Base-by-base conservation (phyloP, 2,329 filamentous ascomycete genomes). In the Pseudocercospora ulei region DNA sequence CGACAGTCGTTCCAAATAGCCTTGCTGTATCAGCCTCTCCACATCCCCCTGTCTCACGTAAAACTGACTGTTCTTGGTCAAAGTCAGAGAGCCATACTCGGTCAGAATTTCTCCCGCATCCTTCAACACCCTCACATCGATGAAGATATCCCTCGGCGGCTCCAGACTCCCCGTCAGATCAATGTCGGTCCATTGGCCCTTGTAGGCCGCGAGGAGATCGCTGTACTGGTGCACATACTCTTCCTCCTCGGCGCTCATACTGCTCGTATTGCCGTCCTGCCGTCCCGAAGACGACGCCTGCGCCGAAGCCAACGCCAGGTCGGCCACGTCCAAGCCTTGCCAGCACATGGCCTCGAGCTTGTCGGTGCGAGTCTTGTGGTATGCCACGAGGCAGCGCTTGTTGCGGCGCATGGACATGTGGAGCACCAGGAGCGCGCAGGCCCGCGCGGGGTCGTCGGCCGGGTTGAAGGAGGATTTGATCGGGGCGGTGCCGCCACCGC, bases 101-200 rank as follows among this genome's bases (percentile, higher is more conserved):
- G 90, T 98, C 66, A 98, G 88, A 49, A 98, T 95, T 68, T 98
- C 90, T 3, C 92, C 90, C 1, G 88, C 90, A 66, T 98, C 90
- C 61, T 90, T 95, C 48, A 98, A 65, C 33, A 98, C 90, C 30
- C 90, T 72, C 22, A 98, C 90, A 61, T 98, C 90, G 54, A 98
- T 93, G 61, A 96, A 98, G 37, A 98, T 66, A 63, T 98, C 90
- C 53, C 77, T 76, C n/a, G 90, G 90, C 14, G 90, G 90, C 57
- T 94, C 86, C 57, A 98, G 67, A 56, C 82, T 90, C 19, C 90
- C 90, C 2, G 90, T 95, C 38, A 98, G 68, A 62, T 98, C 90
- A 50, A 98, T 82, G 59, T 98, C 90, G 12, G 88, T 96, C 88
- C 88, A 98, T 56, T 94, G 86, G 1, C 90, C 90, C 61, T 98